Evolutionary conservation across 2,329 filamentous ascomycete genomes (phyloP).

Genomic region (Colletotrichum salicis): DNA sequence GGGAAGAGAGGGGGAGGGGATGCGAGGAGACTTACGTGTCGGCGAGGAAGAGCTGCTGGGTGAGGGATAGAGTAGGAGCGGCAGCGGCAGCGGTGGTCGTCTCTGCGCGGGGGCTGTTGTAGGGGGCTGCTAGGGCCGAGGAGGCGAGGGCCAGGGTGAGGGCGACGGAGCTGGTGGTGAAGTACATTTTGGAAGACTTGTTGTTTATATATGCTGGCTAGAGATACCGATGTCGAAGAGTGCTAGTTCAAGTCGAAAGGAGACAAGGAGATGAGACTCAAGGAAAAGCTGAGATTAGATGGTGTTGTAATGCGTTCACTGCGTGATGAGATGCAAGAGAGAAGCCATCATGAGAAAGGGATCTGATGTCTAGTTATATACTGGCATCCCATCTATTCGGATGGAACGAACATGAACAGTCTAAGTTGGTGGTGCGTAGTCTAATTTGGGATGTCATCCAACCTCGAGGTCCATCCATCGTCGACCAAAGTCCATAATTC

Average conservation of each 20-base stretch:
- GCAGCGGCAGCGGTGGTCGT: slow-evolving; percentile 31
- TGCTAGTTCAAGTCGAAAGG: background rate
- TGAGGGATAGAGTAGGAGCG: slow-evolving; percentile 38
- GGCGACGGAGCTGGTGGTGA: slow-evolving; percentile 43
- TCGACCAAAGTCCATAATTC: slow-evolving; percentile 2
- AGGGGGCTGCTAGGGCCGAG: slow-evolving; percentile 42
- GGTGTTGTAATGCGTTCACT: background rate
- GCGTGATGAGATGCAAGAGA: slow-evolving; percentile 13
- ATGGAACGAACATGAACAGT: background rate
- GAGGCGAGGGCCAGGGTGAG: slow-evolving; percentile 54
- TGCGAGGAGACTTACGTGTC: slow-evolving; percentile 46
- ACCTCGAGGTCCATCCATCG: slow-evolving; percentile 8
- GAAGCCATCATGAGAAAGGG: background rate
- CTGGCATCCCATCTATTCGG: background rate
- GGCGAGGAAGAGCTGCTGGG: slow-evolving; percentile 51
- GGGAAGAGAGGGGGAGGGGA: too few relatives aligned
- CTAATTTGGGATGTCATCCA: slow-evolving; percentile 24
- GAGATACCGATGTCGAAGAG: background rate
- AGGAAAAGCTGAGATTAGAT: background rate
- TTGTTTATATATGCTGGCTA: background rate
- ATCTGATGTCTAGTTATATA: slow-evolving; percentile 24
- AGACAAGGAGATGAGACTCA: slow-evolving; percentile 5
- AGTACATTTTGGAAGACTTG: slow-evolving; percentile 45
- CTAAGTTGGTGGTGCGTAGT: background rate
- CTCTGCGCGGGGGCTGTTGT: slow-evolving; percentile 13